phyloP scores from a whole-genome alignment of 352 stramenopile genomes.

The Phytopythium sindhum region DNA sequence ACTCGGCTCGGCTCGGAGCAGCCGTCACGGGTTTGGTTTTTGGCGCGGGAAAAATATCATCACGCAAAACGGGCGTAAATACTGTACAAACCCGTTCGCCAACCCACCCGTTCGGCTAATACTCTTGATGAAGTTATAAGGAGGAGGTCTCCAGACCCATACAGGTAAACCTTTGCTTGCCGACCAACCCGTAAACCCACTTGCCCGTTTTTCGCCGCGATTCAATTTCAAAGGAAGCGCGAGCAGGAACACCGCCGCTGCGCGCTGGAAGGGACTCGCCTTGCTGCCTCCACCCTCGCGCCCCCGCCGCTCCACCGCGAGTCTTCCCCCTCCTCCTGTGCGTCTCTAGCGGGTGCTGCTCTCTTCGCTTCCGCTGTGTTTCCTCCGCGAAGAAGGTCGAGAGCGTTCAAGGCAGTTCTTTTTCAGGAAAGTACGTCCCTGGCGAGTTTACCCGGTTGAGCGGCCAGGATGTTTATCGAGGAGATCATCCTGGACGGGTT shows the following conservation, averaged over 20 bases:
- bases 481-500: conserved; percentile 99
- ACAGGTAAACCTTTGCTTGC: too few species aligned
- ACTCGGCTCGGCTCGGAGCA: too few species aligned
- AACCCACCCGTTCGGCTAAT: too few species aligned
- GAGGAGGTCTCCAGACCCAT: too few species aligned
- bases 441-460: neutral
- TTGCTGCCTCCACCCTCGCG: neutral
- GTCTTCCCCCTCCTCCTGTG: neutral
- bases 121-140: too few species aligned
- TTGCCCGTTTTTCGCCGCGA: neutral
- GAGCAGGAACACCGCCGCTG: neutral
- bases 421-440: neutral
- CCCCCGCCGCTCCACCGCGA: neutral
- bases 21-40: neutral
- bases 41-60: neutral
- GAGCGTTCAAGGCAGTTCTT: neutral
- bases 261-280: neutral
- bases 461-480: conserved; percentile 94
- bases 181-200: neutral
- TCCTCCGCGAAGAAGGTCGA: neutral
- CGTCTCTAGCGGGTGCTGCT: neutral
- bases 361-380: neutral
- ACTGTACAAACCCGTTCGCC: too few species aligned
- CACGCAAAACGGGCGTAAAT: too few species aligned
- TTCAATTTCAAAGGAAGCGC: conserved; percentile 6